Percentiles rank a stretch among this genome's conserved stretches.
phyloP scores from a whole-genome alignment of 208 protist genomes.

The Wallacemonas rigidus region DNA sequence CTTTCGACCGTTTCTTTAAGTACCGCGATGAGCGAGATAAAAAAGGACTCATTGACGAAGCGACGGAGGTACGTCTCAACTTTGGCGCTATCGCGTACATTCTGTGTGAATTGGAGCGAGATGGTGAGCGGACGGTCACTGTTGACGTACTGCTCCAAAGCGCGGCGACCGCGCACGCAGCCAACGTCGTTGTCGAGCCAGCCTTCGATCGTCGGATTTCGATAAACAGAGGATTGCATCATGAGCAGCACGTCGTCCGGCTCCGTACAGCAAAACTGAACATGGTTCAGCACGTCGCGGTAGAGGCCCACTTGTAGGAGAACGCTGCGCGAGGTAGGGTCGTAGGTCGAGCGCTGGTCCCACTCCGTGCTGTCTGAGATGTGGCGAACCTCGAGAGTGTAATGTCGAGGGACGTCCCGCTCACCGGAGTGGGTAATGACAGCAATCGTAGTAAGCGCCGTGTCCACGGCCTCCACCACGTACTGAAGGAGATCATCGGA shows the following conservation, averaged over 20 bases:
- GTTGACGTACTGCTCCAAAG: slow-evolving; percentile 1
- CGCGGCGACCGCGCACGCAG: slow-evolving; percentile 30
- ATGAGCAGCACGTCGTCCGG: slow-evolving; percentile 63
- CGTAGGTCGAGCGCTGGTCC: slow-evolving; percentile 42
- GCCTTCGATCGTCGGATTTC: slow-evolving; percentile 84
- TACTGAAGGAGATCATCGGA: slow-evolving; percentile 76
- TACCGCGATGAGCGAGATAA: slow-evolving; percentile 35
- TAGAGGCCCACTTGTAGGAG: slow-evolving; percentile 57
- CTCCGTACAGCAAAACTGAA: slow-evolving; percentile 60
- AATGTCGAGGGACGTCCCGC: slow-evolving; percentile 45
- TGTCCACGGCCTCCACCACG: slow-evolving; percentile 78
- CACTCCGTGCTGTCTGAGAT: slow-evolving; percentile 1
- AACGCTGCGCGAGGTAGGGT: slow-evolving; percentile 61
- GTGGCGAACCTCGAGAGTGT: slow-evolving; percentile 52
- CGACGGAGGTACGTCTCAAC: slow-evolving; percentile 70
- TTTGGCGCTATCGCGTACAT: slow-evolving; percentile 47
- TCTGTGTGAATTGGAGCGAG: slow-evolving; percentile 75
- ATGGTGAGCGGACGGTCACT: slow-evolving; percentile 28
- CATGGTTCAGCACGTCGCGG: slow-evolving; percentile 44
- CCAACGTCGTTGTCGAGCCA: slow-evolving; percentile 67
- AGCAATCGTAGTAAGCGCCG: slow-evolving; percentile 57
- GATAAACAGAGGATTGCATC: slow-evolving; percentile 76
- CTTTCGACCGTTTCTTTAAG: slow-evolving; percentile 38
- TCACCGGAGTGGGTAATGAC: slow-evolving; percentile 50
- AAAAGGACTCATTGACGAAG: slow-evolving; percentile 63